Conservation (phyloP, 2,329 filamentous ascomycete species). For the Aspergillus aculeatus region DNA sequence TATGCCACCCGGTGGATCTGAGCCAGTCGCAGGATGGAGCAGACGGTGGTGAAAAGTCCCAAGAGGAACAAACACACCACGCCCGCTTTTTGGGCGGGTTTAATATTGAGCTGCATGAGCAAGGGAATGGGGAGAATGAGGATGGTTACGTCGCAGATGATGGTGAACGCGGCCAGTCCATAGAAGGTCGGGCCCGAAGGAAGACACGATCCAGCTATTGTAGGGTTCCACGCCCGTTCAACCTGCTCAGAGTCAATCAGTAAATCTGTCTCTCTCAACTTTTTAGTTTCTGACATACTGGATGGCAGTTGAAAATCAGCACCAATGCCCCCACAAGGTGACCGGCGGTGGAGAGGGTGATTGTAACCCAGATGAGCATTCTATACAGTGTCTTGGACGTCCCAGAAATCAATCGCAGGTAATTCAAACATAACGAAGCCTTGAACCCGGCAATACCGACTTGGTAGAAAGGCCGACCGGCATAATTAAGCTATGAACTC, state of each 20-base stretch:
- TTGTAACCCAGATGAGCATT: slow-evolving; percentile 46
- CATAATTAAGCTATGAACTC: slow-evolving; percentile 48
- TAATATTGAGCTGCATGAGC: slow-evolving; percentile 51
- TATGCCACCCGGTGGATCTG: slow-evolving; percentile 53
- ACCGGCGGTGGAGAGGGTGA: slow-evolving; percentile 45
- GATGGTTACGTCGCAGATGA: slow-evolving; percentile 52
- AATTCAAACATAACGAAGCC: slow-evolving; percentile 54
- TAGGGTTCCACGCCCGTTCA: slow-evolving; percentile 49
- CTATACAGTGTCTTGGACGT: slow-evolving; percentile 50
- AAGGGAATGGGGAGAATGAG: slow-evolving; percentile 53
- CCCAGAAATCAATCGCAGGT: slow-evolving; percentile 51
- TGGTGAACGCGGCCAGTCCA: slow-evolving; percentile 53
- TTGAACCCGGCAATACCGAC: slow-evolving; percentile 59
- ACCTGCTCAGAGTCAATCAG: slow-evolving; percentile 13
- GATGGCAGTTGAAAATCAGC: slow-evolving; percentile 52
- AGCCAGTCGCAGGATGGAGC: slow-evolving; percentile 53
- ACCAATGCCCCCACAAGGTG: slow-evolving; percentile 52
- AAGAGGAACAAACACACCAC: slow-evolving; percentile 54
- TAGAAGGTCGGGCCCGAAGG: slow-evolving; percentile 52
- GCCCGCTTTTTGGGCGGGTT: slow-evolving; percentile 50
- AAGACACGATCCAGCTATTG: slow-evolving; percentile 45
- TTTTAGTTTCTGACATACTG: slow-evolving; percentile 32
- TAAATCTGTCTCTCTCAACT: too few relatives aligned
- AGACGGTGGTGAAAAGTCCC: slow-evolving; percentile 56
- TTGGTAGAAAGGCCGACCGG: slow-evolving; percentile 56